phyloP scores from a whole-genome alignment of 73 alveolate species.

The Stentor coeruleus region DNA sequence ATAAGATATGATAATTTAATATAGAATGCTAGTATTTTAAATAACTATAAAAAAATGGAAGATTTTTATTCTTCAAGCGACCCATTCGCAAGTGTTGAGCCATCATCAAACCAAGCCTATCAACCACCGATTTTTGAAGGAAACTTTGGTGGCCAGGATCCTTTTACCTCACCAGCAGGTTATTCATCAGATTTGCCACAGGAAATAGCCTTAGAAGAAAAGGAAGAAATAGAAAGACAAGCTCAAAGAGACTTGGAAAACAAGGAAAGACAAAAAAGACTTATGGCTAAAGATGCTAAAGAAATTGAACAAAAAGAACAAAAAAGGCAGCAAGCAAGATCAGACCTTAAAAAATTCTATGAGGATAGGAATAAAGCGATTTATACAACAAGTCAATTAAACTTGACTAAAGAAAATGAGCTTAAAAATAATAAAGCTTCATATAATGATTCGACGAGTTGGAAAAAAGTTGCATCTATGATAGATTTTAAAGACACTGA shows the following conservation, averaged over 20 bases:
- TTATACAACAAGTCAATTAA: not conserved
- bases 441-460: not conserved
- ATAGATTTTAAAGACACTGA: constrained; percentile 7
- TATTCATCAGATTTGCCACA: too few species aligned
- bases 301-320: not conserved
- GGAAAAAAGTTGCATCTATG: constrained; percentile 26
- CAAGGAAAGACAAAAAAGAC: not conserved
- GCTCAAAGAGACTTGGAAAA: not conserved
- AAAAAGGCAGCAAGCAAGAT: constrained; percentile 2
- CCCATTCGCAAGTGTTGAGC: not conserved
- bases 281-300: constrained; percentile 1
- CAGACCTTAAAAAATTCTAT: constrained; percentile 16
- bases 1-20: too few species aligned
- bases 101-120: not conserved
- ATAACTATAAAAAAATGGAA: too few species aligned
- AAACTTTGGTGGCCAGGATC: not conserved
- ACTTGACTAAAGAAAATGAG: not conserved
- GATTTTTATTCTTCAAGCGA: not conserved
- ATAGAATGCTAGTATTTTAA: too few species aligned
- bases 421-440: not conserved
- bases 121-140: not conserved
- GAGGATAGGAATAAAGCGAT: constrained; percentile 7
- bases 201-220: not conserved
- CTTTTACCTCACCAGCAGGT: not conserved
- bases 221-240: constrained; percentile 32